Evolutionary conservation across 2,329 filamentous ascomycete genomes (phyloP).

Genomic region (Botrytis galanthina): DNA sequence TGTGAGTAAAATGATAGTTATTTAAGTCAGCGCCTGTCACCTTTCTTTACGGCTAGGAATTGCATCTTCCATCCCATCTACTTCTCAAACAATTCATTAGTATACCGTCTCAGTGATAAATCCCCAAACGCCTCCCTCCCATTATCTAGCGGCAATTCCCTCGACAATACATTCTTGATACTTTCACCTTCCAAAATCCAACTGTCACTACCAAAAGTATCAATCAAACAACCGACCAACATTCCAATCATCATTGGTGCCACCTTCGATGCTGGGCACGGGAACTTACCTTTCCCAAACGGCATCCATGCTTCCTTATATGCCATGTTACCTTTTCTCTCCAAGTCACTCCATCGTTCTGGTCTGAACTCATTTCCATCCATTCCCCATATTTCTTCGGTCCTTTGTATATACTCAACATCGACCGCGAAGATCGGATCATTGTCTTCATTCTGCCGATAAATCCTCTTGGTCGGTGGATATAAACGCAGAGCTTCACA

Average conservation of each 20-base stretch:
- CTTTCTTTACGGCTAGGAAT: neutral
- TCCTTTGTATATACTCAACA: conserved; percentile 16
- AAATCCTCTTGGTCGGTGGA: conserved; percentile 17
- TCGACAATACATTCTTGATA: neutral
- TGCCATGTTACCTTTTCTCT: neutral
- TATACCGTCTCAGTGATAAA: neutral
- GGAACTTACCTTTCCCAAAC: conserved; percentile 14
- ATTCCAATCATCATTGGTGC: conserved; percentile 21
- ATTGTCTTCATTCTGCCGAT: conserved; percentile 2
- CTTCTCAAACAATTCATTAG: neutral
- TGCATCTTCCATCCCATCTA: neutral
- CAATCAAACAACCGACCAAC: conserved; percentile 10
- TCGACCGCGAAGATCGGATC: neutral
- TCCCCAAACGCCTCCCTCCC: conserved; percentile 9
- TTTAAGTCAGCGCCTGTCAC: neutral
- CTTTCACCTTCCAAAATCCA: conserved; percentile 6
- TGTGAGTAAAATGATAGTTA: neutral
- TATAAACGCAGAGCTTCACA: conserved; percentile 15
- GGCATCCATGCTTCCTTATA: conserved; percentile 18
- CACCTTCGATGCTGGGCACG: conserved; percentile 7
- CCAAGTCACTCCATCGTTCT: neutral
- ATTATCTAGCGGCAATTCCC: neutral
- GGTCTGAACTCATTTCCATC: conserved; percentile 14
- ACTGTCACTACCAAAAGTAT: neutral
- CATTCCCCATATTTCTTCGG: conserved; percentile 1